Conservation (phyloP, 129 eudicot genomes). For the Artemisia tridentata region DNA sequence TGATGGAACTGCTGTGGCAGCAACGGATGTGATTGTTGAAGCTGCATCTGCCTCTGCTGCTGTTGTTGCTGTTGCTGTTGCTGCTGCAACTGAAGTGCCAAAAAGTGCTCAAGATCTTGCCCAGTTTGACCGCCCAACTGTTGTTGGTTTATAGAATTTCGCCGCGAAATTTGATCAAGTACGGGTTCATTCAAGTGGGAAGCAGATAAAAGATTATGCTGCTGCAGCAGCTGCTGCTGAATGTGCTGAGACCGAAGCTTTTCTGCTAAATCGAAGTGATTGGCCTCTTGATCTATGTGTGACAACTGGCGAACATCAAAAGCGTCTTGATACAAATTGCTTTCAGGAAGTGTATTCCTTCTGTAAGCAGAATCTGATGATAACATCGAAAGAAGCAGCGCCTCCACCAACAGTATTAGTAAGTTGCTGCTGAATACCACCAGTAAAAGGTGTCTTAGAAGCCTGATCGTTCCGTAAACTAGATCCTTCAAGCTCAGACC, state of each 20-base stretch:
- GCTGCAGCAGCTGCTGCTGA: constrained; percentile 67
- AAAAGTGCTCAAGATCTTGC: constrained; percentile 60
- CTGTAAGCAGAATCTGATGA: too few relatives aligned
- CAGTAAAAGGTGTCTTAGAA: constrained; percentile 31
- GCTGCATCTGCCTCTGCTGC: constrained; percentile 52
- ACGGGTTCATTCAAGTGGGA: constrained; percentile 54
- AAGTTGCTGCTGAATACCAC: too few relatives aligned
- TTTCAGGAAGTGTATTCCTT: too few relatives aligned
- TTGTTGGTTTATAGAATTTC: constrained; percentile 45
- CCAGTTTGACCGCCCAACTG: constrained; percentile 55
- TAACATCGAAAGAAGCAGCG: too few relatives aligned
- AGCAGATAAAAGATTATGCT: constrained; percentile 47
- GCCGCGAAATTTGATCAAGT: constrained; percentile 41
- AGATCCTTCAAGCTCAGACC: constrained; percentile 90
- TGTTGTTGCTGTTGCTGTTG: constrained; percentile 54
- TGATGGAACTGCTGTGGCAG: too few relatives aligned
- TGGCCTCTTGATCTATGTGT: too few relatives aligned
- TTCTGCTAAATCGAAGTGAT: too few relatives aligned
- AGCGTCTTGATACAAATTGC: too few relatives aligned
- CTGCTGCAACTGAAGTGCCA: constrained; percentile 80
- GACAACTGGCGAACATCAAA: too few relatives aligned
- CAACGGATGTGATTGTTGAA: too few relatives aligned
- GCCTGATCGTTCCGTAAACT: constrained; percentile 46
- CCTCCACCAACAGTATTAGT: too few relatives aligned
- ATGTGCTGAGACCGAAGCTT: too few relatives aligned